Conservation (phyloP, 1,284 basidiomycete species). For the Cerioporus squamosus region DNA sequence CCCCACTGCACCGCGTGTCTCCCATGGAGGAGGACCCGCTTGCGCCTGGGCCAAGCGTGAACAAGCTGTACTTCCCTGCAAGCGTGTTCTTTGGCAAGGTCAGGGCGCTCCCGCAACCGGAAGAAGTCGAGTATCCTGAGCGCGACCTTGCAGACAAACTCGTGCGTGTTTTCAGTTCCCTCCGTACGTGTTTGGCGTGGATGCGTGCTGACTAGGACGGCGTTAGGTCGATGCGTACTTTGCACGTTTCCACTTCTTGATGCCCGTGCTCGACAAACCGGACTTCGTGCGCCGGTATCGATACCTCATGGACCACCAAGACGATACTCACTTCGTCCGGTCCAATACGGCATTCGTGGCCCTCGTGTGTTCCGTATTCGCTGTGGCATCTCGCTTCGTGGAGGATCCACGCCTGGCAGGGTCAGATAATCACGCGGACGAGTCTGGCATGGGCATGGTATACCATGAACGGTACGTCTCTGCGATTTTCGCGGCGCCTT, state of each 20-base stretch:
- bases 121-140: conserved; percentile 87
- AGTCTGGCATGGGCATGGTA: conserved; percentile 84
- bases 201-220: conserved; percentile 10
- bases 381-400: conserved; percentile 78
- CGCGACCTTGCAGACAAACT: conserved; percentile 84
- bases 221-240: conserved; percentile 85
- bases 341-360: conserved; percentile 74
- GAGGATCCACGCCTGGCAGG: conserved; percentile 69
- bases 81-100: conserved; percentile 89
- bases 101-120: conserved; percentile 78
- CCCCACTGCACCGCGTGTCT: conserved; percentile 75
- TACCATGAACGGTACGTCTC: conserved; percentile 78
- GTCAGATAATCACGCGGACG: conserved; percentile 58
- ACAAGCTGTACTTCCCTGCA: conserved; percentile 88
- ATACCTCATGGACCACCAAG: conserved; percentile 71
- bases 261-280: conserved; percentile 84
- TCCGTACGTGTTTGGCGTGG: neutral
- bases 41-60: conserved; percentile 73
- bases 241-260: conserved; percentile 79
- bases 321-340: conserved; percentile 55
- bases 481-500: conserved; percentile 1
- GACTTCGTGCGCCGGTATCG: conserved; percentile 76
- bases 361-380: conserved; percentile 83
- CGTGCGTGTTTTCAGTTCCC: conserved; percentile 42
- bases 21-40: conserved; percentile 82